These are phyloP conservation scores for Boechera retrofracta DNA, from an alignment of 345 rosid species.

Conservation along the genomic window DNA sequence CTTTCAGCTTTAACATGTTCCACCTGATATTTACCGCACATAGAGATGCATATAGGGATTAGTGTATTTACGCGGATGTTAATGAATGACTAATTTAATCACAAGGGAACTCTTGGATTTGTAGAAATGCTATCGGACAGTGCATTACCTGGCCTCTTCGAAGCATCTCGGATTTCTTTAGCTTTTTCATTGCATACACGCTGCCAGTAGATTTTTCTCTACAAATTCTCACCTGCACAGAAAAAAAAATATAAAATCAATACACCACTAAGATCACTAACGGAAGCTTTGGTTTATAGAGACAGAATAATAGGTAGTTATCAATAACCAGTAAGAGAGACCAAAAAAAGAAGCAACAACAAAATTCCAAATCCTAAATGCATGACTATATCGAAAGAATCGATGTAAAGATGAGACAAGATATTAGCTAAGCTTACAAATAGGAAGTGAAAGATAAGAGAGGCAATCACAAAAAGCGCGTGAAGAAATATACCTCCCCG, in stretches of 20 bases:
- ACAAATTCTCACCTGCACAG: constrained; percentile 58
- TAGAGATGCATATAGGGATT: neutral
- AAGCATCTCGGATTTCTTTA: constrained; percentile 52
- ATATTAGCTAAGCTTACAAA: neutral
- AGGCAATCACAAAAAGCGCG: neutral
- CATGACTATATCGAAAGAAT: neutral
- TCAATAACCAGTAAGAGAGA: neutral
- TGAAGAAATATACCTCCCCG: constrained; percentile 50
- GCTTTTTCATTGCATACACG: constrained; percentile 52
- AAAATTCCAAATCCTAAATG: neutral
- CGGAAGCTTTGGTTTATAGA: constrained; percentile 1
- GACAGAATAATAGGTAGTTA: constrained; percentile 5
- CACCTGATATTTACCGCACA: constrained; percentile 48
- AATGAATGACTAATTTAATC: neutral
- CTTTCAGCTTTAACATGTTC: constrained; percentile 80
- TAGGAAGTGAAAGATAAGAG: constrained; percentile 6
- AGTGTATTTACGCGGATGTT: neutral
- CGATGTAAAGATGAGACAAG: constrained; percentile 19
- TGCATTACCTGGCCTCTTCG: constrained; percentile 51
- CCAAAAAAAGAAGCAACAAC: constrained; percentile 2
- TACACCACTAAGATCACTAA: constrained; percentile 12
- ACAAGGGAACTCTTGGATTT: neutral
- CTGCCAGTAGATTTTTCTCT: constrained; percentile 54
- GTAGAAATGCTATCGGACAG: neutral
- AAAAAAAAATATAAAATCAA: constrained; percentile 21